Percentiles rank a stretch among this genome's conserved stretches.
Evolutionary conservation across 345 rosid genomes (phyloP).

Genomic region (Lenwebbia sp.): DNA sequence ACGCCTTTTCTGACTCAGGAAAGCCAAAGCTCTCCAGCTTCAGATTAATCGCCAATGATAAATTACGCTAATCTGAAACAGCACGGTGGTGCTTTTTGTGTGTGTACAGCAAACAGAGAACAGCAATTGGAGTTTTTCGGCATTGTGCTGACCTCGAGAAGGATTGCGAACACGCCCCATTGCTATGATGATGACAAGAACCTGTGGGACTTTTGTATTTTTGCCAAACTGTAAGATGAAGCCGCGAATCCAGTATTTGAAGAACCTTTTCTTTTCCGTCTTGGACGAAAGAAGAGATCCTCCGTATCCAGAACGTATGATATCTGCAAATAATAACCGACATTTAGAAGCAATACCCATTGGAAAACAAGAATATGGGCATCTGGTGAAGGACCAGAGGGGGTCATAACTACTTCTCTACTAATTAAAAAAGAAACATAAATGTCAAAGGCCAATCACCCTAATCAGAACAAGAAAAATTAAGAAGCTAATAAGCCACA

Average conservation of each 20-base stretch:
- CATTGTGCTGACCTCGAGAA: background rate
- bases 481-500: background rate
- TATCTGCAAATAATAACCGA: constrained; percentile 11
- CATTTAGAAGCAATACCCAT: background rate
- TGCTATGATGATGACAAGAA: constrained; percentile 4
- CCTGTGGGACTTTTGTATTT: constrained; percentile 27
- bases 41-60: background rate
- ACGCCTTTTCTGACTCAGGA: background rate
- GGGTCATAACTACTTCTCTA: background rate
- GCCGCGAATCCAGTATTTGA: background rate
- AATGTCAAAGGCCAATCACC: background rate
- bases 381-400: background rate
- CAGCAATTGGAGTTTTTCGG: background rate
- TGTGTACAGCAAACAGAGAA: background rate
- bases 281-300: constrained; percentile 37
- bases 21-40: background rate
- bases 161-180: background rate
- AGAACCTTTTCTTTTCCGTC: constrained; percentile 13
- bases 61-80: background rate
- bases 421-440: background rate
- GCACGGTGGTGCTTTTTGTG: background rate
- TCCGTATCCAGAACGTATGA: constrained; percentile 46
- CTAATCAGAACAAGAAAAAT: background rate
- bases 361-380: background rate
- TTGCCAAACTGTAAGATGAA: constrained; percentile 5